Evolutionary conservation across 192 early-diverging fungal species (phyloP), one percentile per base, ranked within the genome.

Genomic region (Lobulomyces angularis): DNA sequence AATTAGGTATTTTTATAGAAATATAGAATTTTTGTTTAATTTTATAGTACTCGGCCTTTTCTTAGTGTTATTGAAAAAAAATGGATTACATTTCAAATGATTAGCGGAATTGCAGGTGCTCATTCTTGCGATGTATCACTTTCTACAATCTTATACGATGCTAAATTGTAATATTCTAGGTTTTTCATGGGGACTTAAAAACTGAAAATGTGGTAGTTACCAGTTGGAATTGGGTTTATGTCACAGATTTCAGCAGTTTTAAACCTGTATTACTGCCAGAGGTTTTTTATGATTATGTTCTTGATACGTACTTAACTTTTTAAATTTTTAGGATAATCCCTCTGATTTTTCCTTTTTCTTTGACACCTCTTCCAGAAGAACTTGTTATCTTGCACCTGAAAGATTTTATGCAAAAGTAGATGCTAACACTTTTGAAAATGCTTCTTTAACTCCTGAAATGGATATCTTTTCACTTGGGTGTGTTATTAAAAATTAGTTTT

Each of bases 301-400:
- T 56, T 6, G 21, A 24, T 14, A 9, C 20, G 43, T 3, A 12
- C 21, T 9, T 1, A 17, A 19, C 16, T 27, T 27, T 49, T 29
- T 32, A 30, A 35, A 54, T 8, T 25, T 8, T n/a, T 46, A 84
- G 61, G 90, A 97, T 56, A 88, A 97, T 45, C 92, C 92, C 0
- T 85, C 86, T 9, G 82, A 94, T 44, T 97, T 92, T 54, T 86
- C 84, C 2, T 95, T 88, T 58, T 97, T 88, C 53, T 97, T 97
- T 60, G 93, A 97, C 61, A 79, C 86, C 18, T 83, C 88, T 6
- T 67, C 79, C 3, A 69, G 93, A 27, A 67, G 90, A 38, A 82
- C 76, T 34, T 97, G 93, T 56, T 97, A 91, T 58, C 59, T 97
- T 19, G 91, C 93, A 17, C 90, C 93, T 1, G 93, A 97, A 64